Conservation (phyloP, 2,329 filamentous ascomycete genomes). For the Neoscytalidium dimidiatum region DNA sequence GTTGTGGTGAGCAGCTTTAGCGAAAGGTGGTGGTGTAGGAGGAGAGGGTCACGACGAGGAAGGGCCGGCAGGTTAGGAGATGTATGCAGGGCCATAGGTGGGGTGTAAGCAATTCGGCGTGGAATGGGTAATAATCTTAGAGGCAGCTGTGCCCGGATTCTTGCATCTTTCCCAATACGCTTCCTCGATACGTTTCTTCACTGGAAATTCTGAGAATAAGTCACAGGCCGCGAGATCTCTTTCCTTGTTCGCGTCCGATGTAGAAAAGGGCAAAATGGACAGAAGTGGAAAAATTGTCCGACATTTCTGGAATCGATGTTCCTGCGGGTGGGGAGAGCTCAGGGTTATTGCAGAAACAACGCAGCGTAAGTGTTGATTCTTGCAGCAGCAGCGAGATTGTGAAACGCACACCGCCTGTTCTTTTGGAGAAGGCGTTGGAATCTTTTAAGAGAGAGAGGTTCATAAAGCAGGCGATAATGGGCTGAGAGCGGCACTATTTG, state of each 20-base stretch:
- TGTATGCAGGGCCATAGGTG: too few relatives aligned
- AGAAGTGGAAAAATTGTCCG: conserved; percentile 3
- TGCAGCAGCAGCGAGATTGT: neutral
- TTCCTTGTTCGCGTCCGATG: neutral
- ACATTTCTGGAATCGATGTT: neutral
- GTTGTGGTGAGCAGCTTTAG: too few relatives aligned
- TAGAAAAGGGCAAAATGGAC: neutral
- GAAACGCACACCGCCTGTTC: neutral
- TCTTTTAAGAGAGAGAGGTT: neutral
- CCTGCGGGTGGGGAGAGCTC: neutral
- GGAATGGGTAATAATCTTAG: too few relatives aligned
- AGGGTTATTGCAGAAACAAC: neutral
- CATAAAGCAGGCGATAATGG: neutral
- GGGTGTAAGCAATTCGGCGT: neutral
- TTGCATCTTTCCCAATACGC: too few relatives aligned
- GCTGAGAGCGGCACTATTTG: neutral
- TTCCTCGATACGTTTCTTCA: too few relatives aligned
- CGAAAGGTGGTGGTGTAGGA: too few relatives aligned
- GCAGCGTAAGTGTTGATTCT: neutral
- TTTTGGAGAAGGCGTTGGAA: neutral
- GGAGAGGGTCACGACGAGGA: too few relatives aligned
- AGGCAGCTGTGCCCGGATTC: too few relatives aligned
- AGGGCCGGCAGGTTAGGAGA: too few relatives aligned
- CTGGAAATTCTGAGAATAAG: too few relatives aligned
- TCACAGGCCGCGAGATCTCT: neutral